A percentile compares a stretch with the other conserved stretches of the same genome.
These are phyloP conservation scores for Aspergillus eucalypticola DNA, from an alignment of 2,329 filamentous ascomycete genomes.

Conservation along the genomic window DNA sequence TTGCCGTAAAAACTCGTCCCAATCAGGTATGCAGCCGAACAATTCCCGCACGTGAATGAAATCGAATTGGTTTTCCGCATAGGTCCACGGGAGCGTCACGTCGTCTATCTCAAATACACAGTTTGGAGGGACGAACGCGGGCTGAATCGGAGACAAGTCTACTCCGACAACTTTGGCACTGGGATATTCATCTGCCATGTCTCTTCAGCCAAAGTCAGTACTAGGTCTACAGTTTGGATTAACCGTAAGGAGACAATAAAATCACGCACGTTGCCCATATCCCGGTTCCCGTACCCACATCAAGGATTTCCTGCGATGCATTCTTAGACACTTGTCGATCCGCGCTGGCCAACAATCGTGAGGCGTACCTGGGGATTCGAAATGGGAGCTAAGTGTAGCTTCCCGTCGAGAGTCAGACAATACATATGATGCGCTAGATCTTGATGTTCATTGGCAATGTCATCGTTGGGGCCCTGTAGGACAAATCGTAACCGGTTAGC, in stretches of 20 bases:
- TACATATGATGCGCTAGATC: constrained; percentile 43
- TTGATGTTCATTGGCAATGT: constrained; percentile 23
- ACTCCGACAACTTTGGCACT: constrained; percentile 48
- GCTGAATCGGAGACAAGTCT: constrained; percentile 54
- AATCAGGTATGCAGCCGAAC: constrained; percentile 49
- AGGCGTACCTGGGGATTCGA: constrained; percentile 19
- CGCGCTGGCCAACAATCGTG: background rate
- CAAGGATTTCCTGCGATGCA: constrained; percentile 21
- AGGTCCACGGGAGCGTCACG: constrained; percentile 39
- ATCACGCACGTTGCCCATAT: constrained; percentile 25
- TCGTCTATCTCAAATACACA: constrained; percentile 52
- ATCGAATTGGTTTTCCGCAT: constrained; percentile 39
- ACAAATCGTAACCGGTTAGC: background rate
- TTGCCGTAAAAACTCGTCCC: constrained; percentile 43
- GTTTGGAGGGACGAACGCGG: constrained; percentile 49
- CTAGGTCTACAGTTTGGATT: background rate
- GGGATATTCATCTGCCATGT: constrained; percentile 39
- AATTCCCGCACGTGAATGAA: constrained; percentile 51
- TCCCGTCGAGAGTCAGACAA: constrained; percentile 33
- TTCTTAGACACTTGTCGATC: background rate
- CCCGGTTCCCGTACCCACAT: constrained; percentile 28
- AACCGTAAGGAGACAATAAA: background rate
- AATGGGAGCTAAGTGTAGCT: constrained; percentile 35
- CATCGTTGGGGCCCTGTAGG: constrained; percentile 25
- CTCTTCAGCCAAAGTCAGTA: constrained; percentile 17